A percentile compares a stretch with the other conserved stretches of the same genome.
Evolutionary conservation across 805 yeast species (phyloP).

Genomic region (Sungouiozyma intestinalis): DNA sequence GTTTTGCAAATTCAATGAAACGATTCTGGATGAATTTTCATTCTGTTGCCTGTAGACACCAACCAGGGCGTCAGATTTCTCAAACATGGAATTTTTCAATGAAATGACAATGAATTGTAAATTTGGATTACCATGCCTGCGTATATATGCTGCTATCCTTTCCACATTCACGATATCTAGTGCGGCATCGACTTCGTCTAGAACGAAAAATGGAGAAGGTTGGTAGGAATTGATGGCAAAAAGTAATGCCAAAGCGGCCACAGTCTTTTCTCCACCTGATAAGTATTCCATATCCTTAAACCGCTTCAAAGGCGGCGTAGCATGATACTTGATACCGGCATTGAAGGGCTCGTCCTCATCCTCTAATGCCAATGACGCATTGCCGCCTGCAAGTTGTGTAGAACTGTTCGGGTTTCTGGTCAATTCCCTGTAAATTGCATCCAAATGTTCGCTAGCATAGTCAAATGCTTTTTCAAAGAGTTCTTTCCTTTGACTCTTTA

Average conservation of each 20-base stretch:
- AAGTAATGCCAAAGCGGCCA: conserved; percentile 87
- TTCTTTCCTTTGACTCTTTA: conserved; percentile 50
- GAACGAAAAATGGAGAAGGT: conserved; percentile 91
- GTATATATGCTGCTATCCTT: conserved; percentile 77
- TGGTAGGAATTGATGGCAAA: conserved; percentile 86
- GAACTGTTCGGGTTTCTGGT: conserved; percentile 46
- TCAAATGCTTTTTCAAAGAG: conserved; percentile 62
- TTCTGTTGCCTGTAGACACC: conserved; percentile 83
- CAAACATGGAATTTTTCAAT: conserved; percentile 77
- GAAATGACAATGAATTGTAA: conserved; percentile 91
- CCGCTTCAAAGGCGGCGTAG: conserved; percentile 93
- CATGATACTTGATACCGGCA: conserved; percentile 79
- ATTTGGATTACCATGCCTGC: conserved; percentile 59
- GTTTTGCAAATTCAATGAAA: conserved; percentile 60
- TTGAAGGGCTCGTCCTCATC: conserved; percentile 84
- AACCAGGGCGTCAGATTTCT: conserved; percentile 79
- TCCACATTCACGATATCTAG: conserved; percentile 82
- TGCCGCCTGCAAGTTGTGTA: conserved; percentile 75
- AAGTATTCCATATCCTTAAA: conserved; percentile 85
- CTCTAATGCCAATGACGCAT: conserved; percentile 81
- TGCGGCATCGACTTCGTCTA: conserved; percentile 98
- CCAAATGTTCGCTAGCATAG: conserved; percentile 66
- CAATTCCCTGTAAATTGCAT: conserved; percentile 71
- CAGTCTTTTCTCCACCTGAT: conserved; percentile 94
- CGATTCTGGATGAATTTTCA: conserved; percentile 59